A percentile compares a stretch with the other conserved stretches of the same genome.
Evolutionary conservation across 495 filamentous ascomycete genomes (phyloP).

Genomic region (Lindgomyces ingoldianus): DNA sequence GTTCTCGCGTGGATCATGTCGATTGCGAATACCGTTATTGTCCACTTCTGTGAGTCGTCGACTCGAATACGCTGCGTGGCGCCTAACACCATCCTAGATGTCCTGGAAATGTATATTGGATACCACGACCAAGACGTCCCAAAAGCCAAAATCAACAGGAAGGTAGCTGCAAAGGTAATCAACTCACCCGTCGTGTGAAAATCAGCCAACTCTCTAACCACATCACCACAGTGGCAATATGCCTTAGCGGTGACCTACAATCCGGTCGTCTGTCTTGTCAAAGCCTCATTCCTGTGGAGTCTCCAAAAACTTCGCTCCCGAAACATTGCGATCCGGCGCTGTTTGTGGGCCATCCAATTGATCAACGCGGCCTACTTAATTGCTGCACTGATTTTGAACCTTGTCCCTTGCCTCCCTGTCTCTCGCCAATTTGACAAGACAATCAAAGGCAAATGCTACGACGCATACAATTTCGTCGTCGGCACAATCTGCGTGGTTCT

Average conservation of each 20-base stretch:
- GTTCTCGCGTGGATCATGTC: constrained; percentile 8
- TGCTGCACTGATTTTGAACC: not conserved
- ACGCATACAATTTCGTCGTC: not conserved
- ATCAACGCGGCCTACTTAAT: constrained; percentile 12
- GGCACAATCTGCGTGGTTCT: constrained; percentile 14
- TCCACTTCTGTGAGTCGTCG: constrained; percentile 7
- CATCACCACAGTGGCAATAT: constrained; percentile 3
- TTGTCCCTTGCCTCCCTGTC: constrained; percentile 11
- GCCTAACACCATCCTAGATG: not conserved
- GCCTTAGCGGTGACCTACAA: constrained; percentile 13
- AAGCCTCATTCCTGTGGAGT: constrained; percentile 16
- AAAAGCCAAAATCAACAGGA: not conserved
- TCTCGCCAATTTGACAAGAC: not conserved
- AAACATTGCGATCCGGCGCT: constrained; percentile 15
- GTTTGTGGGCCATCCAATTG: constrained; percentile 10
- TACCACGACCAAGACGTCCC: constrained; percentile 14
- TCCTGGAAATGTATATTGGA: not conserved
- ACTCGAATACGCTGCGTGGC: not conserved
- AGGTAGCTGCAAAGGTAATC: not conserved
- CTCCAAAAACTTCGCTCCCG: constrained; percentile 13
- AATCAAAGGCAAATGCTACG: constrained; percentile 4
- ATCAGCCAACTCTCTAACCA: not conserved
- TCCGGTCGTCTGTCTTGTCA: constrained; percentile 14
- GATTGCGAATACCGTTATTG: not conserved
- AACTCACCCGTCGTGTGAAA: not conserved